Evolutionary conservation across 116 monocot genomes (phyloP), one percentile per base, ranked within the genome.

Genomic region (Dioscorea cayenensis): DNA sequence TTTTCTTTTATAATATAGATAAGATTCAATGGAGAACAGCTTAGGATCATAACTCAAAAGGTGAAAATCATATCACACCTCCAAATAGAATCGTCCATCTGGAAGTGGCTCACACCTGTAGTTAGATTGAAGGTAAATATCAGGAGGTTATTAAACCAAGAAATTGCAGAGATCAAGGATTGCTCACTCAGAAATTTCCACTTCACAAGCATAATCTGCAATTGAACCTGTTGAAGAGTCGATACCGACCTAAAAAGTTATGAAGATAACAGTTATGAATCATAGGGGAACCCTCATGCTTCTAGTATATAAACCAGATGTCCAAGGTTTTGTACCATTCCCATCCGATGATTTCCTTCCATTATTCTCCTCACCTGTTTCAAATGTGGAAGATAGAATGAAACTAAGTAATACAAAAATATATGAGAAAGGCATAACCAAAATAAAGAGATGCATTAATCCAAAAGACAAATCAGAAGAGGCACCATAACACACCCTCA

Each of bases 291-390:
- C 29, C 25, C 6, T 37, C 5, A 14, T 29, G 36, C 35, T 58
- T 72, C 21, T 12, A 27, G 20, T 20, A 73, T 14, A 58, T 29
- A 55, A 10, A 29, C 36, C 28, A 75, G 25, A 49, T 62, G 59
- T 8, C 17, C 3, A 35, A 14, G 51, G 14, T 16, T 48, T 36
- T n/a, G 58, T 61, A 96, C 97, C 97, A 97, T 97, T 85, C 97
- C 97, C 97, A 97, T 97, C 60, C 90, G 84, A 74, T 80, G 97
- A 71, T 93, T 97, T 78, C 97, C 97, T 93, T 93, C 93, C 97
- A 97, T 97, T 76, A 89, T 63, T 66, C 97, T 90, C 71, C 97
- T 78, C 81, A 97, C 93, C 86, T 93, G 73, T 70, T 73, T 75
- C 38, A 73, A 68, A 72, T 64, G 43, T 43, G 43, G 12, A 19